Percentiles rank a stretch among this genome's conserved stretches.
Conservation (phyloP, 2,329 filamentous ascomycete genomes). For the Xylaria sp. region DNA sequence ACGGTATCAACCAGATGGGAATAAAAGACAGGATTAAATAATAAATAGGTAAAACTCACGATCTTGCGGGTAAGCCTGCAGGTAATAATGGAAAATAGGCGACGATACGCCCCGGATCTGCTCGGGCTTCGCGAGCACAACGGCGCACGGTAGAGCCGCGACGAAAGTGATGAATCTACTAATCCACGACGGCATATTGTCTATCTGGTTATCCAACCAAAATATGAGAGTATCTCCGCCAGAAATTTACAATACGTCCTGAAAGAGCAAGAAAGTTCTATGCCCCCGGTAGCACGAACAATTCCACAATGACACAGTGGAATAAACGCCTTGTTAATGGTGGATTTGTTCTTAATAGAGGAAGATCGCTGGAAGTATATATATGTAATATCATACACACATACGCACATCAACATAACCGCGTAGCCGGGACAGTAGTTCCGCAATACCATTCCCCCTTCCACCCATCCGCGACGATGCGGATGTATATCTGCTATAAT, state of each 20-base stretch:
- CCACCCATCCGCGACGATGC: neutral
- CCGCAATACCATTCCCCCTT: slow-evolving; percentile 3
- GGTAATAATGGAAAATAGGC: slow-evolving; percentile 65
- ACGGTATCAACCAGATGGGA: too few species aligned
- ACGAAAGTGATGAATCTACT: slow-evolving; percentile 24
- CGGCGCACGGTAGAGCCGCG: slow-evolving; percentile 25
- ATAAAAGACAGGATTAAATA: neutral
- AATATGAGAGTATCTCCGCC: too few species aligned
- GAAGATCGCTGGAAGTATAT: neutral
- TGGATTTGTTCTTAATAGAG: too few species aligned
- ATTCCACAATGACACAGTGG: too few species aligned
- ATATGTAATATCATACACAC: neutral
- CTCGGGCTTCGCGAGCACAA: slow-evolving; percentile 56
- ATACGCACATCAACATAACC: too few species aligned
- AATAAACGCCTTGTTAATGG: too few species aligned
- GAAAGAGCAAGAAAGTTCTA: too few species aligned
- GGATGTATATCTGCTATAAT: slow-evolving; percentile 24
- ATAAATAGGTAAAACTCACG: slow-evolving; percentile 42
- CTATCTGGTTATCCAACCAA: too few species aligned
- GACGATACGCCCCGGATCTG: slow-evolving; percentile 62
- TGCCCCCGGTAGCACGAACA: too few species aligned
- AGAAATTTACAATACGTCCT: too few species aligned
- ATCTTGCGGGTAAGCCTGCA: slow-evolving; percentile 59
- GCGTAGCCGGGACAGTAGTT: neutral
- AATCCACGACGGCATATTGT: slow-evolving; percentile 37